Evolutionary conservation across 352 stramenopile genomes (phyloP), one percentile per base, ranked within the genome.

Genomic region (Globisporangium polare): DNA sequence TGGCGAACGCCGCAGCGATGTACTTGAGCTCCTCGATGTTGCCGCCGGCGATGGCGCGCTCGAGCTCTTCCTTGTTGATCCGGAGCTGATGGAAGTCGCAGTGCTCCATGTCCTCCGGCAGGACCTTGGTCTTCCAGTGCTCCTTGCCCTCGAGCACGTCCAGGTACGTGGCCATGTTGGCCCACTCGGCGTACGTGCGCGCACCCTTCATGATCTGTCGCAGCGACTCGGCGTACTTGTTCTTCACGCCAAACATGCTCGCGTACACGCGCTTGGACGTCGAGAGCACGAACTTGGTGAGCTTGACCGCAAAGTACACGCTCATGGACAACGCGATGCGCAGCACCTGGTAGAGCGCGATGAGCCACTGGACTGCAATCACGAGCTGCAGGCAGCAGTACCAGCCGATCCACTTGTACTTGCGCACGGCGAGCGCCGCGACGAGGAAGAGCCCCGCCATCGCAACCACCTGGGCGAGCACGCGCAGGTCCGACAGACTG

Each of bases 361-460:
- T 62, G 55, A 82, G 65, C 78, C 77, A 88, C 62, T 89, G 78
- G 52, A 87, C 53, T 33, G 87, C 69, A n/a, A 87, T 69, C 29
- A 84, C 73, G 12, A 83, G 6, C 53, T 89, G 80, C 37, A 87
- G 60, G 18, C 74, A 76, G 41, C 67, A 72, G 53, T 80, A 86
- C 75, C 79, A 89, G 43, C 80, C 78, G 33, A 87, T 72, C 65
- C 63, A 82, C 53, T 87, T 83, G 69, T 84, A 87, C 55, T 84
- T 85, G 73, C 59, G 65, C 31, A 82, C 35, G 2, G 77, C 58
- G 22, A 86, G 55, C 18, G 71, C 53, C 2, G 52, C 47, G 10
- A 62, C 39, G 0, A 50, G 50, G 15, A 72, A 31, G 17, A 72
- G 33, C 27, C 53, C 66, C 3, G 64, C 33, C 7, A 74, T 71